These are phyloP conservation scores for Rhizopus microsporus DNA, from an alignment of 371 early-diverging fungal species.

Conservation along the genomic window DNA sequence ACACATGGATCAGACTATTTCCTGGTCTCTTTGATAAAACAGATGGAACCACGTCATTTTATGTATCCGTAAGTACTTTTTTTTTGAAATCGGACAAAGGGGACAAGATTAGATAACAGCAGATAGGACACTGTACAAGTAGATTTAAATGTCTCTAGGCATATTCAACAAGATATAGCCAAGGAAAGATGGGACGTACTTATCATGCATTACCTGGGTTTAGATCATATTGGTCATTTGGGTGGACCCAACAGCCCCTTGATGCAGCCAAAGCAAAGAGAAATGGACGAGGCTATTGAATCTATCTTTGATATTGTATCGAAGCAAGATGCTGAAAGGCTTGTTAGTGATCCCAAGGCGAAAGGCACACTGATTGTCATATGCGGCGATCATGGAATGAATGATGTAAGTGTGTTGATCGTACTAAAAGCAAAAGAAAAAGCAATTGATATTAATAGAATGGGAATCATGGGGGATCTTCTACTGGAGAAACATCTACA, in stretches of 20 bases:
- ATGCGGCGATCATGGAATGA: slow-evolving; percentile 99
- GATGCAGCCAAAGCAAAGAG: slow-evolving; percentile 78
- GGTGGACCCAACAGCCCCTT: slow-evolving; percentile 80
- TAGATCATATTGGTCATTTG: slow-evolving; percentile 95
- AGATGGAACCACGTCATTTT: slow-evolving; percentile 83
- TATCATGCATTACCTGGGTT: slow-evolving; percentile 91
- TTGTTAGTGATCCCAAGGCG: slow-evolving; percentile 30
- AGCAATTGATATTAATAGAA: slow-evolving; percentile 29
- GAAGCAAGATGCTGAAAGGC: slow-evolving; percentile 46
- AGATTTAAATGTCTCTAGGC: slow-evolving; percentile 79
- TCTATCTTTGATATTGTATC: slow-evolving; percentile 52
- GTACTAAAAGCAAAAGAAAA: background rate
- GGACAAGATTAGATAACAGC: background rate
- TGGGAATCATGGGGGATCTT: slow-evolving; percentile 72
- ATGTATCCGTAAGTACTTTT: slow-evolving; percentile 61
- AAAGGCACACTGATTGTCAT: slow-evolving; percentile 87
- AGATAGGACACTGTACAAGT: slow-evolving; percentile 76
- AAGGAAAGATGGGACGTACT: slow-evolving; percentile 78
- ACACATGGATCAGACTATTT: slow-evolving; percentile 92
- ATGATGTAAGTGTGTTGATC: slow-evolving; percentile 57
- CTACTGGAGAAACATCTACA: slow-evolving; percentile 62
- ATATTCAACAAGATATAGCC: slow-evolving; percentile 64
- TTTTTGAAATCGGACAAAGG: background rate
- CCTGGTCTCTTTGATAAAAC: slow-evolving; percentile 64
- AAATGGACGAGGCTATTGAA: slow-evolving; percentile 75